Evolutionary conservation across 2,329 filamentous ascomycete genomes (phyloP), one percentile per base, ranked within the genome.

Genomic region (Drechslerella coelobrocha): DNA sequence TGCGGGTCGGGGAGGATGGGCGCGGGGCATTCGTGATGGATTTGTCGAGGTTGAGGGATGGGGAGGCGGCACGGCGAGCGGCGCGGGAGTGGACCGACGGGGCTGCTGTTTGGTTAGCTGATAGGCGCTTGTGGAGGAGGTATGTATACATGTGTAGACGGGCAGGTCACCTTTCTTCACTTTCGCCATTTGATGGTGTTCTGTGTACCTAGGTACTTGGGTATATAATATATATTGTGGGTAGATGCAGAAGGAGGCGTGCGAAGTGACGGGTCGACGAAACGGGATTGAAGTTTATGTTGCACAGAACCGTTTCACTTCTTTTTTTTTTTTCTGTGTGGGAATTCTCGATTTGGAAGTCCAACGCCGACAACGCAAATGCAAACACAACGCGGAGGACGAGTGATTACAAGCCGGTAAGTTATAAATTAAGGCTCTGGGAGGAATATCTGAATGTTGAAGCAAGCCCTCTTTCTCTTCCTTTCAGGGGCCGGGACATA

Each of bases 1-100:
- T 76, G 74, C 69, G 75, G 5, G 72, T 77, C 12, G 76, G 73
- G 4, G 78, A 77, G 57, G 76, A 75, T 10, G 75, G 74, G 7
- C 76, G 75, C 51, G 75, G 80, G 66, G 84, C 79, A 37, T 85
- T 80, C 77, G 88, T 89, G 21, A 90, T 82, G 5, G 87, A 89
- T 79, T 89, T 89, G 82, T 90, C 88, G 45, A 85, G 84, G 79
- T 89, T 81, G 78, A 90, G 87, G 75, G 86, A 83, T 24, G 89
- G 88, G 2, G 88, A 89, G 14, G 86, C 85, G 50, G 87, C 89
- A 73, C 90, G 86, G 76, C 89, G 85, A 41, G 89, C 88, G 66
- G 88, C 89, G 73, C 90, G 88, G 57, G 90, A 92, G 81, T 88
- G 89, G 19, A 71, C 14, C 21, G 66, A 71, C 48, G 47, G 59